Base-by-base conservation (phyloP, 805 yeast genomes). In the Ogataea zsoltii region DNA sequence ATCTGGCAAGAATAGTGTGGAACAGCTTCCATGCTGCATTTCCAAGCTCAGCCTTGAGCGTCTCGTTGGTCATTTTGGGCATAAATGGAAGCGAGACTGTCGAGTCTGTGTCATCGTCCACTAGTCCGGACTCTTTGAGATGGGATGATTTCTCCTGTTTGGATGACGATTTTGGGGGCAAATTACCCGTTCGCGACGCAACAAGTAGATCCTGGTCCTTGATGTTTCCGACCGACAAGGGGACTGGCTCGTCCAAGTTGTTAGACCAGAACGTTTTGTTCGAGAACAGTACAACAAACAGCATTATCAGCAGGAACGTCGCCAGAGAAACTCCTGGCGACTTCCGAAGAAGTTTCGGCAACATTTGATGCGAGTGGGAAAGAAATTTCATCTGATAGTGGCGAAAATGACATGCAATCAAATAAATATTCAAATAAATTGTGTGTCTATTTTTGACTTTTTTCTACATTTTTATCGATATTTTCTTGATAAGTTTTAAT, bases 31-130 rank as follows among this genome's bases (percentile, higher is more conserved):
- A 92, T 0, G 96, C 83, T 0, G 97, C 85, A 46, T 87, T 77
- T 1, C 99, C 99, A 6, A 92, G 75, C 57, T 87, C 94, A 1
- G 95, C 94, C 52, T 65, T 66, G 23, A 64, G 43, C 5, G 70
- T 65, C 53, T 83, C 90, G 65, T 92, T 92, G 13, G 86, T 86
- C 96, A 94, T 90, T 55, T 88, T 79, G 6, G 96, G 96, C 99
- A 94, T 94, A 59, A 90, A 90, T 2, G 67, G 66, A 4, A 51
- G 42, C 13, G 31, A 12, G 13, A 28, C 31, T 28, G 13, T 28
- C 31, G 31, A 6, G 31, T 21, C 25, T 21, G 31, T 28, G 14
- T 26, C 26, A 17, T 45, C 44, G 13, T 29, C 41, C 38, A 45
- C 30, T 13, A 40, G 36, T 10, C 48, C 48, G 2, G 48, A 45